Conservation (phyloP, 768 basidiomycete genomes). For the Leccinum truebloodii region DNA sequence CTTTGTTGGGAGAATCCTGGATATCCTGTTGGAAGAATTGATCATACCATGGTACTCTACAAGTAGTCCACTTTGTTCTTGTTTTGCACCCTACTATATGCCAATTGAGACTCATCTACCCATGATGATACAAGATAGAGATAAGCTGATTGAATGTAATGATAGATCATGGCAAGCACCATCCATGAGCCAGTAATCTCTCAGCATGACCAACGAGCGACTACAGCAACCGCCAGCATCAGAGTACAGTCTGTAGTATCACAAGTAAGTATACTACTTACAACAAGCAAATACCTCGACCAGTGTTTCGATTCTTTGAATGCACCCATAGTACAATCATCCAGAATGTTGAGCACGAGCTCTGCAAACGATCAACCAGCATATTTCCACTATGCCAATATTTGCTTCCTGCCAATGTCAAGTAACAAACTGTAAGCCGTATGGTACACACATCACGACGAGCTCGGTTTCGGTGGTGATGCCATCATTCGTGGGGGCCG, state of each 20-base stretch:
- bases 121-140: too few relatives aligned
- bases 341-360: neutral
- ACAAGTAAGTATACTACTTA: constrained; percentile 51
- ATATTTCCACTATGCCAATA: neutral
- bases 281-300: too few relatives aligned
- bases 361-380: neutral
- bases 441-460: neutral
- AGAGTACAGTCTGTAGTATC: constrained; percentile 79
- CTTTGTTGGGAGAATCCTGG: too few relatives aligned
- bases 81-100: too few relatives aligned
- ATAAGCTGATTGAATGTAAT: too few relatives aligned
- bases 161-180: too few relatives aligned
- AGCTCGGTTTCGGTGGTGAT: neutral
- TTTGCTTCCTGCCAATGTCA: neutral
- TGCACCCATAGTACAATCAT: too few relatives aligned
- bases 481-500: neutral
- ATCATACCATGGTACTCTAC: too few relatives aligned
- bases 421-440: neutral
- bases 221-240: constrained; percentile 41
- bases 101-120: too few relatives aligned
- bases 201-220: neutral
- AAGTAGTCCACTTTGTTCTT: too few relatives aligned
- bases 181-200: constrained; percentile 6
- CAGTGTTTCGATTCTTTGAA: too few relatives aligned
- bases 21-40: too few relatives aligned